These are phyloP conservation scores for Apiospora sp. DNA, from an alignment of 2,329 filamentous ascomycete genomes.

Conservation along the genomic window DNA sequence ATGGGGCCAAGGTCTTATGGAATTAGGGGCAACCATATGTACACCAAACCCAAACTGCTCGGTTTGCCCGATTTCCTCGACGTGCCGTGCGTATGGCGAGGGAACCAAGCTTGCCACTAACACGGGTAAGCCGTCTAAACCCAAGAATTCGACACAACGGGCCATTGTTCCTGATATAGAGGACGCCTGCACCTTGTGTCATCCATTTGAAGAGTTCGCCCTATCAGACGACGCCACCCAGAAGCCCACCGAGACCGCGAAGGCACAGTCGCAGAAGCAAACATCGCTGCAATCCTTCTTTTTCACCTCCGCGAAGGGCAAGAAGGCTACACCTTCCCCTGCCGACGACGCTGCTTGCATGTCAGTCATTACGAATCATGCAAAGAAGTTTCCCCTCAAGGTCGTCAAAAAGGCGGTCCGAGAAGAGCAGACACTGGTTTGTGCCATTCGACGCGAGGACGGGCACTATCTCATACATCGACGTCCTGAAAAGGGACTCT, in stretches of 20 bases:
- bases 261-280: conserved; percentile 32
- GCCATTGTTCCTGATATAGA: conserved; percentile 52
- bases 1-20: conserved; percentile 73
- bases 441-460: conserved; percentile 54
- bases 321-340: conserved; percentile 23
- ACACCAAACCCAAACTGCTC: conserved; percentile 65
- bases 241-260: conserved; percentile 28
- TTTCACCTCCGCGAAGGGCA: conserved; percentile 33
- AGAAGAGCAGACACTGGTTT: conserved; percentile 61
- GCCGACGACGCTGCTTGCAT: conserved; percentile 36
- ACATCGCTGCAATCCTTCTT: conserved; percentile 39
- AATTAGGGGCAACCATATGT: conserved; percentile 69
- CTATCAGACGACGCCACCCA: conserved; percentile 35
- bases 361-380: conserved; percentile 52
- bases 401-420: conserved; percentile 60
- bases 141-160: not conserved
- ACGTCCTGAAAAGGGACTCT: conserved; percentile 60
- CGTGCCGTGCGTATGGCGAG: conserved; percentile 60
- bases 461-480: conserved; percentile 57
- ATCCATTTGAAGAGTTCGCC: conserved; percentile 50
- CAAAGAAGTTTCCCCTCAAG: conserved; percentile 60
- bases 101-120: conserved; percentile 45
- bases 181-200: conserved; percentile 58
- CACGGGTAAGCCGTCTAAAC: not conserved
- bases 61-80: conserved; percentile 57